phyloP scores from a whole-genome alignment of 176 grass and related monocot genomes.

The Pharus latifolius region DNA sequence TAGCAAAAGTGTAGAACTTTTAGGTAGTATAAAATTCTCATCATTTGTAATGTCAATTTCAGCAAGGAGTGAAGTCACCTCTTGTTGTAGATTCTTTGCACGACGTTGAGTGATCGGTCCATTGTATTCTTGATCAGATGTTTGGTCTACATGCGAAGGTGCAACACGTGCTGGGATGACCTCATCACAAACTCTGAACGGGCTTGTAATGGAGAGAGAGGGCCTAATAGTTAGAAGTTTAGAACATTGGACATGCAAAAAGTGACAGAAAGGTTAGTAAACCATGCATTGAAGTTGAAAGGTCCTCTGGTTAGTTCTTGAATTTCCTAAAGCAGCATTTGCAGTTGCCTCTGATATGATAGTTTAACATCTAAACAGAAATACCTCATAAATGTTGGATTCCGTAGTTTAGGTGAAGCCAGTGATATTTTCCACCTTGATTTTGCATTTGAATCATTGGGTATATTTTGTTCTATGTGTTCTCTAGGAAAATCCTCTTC shows the following conservation, averaged over 20 bases:
- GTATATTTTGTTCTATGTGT: slow-evolving; percentile 11
- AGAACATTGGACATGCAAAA: not conserved
- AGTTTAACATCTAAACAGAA: not conserved
- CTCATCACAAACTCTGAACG: not conserved
- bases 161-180: no score
- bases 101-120: no score
- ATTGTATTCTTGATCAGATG: no score
- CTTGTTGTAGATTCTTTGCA: no score
- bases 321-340: not conserved
- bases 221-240: not conserved
- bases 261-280: not conserved
- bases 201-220: not conserved
- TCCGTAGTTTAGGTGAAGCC: slow-evolving; percentile 61
- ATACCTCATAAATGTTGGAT: slow-evolving; percentile 38
- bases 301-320: not conserved
- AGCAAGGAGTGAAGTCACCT: no score
- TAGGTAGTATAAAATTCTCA: no score
- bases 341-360: not conserved
- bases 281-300: not conserved
- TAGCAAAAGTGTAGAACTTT: no score
- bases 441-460: slow-evolving; percentile 38
- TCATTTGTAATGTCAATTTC: no score
- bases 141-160: no score
- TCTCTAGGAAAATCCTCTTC: slow-evolving; percentile 35
- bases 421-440: slow-evolving; percentile 77